Base-by-base conservation (phyloP, 495 filamentous ascomycete species). In the Penicillium herquei region DNA sequence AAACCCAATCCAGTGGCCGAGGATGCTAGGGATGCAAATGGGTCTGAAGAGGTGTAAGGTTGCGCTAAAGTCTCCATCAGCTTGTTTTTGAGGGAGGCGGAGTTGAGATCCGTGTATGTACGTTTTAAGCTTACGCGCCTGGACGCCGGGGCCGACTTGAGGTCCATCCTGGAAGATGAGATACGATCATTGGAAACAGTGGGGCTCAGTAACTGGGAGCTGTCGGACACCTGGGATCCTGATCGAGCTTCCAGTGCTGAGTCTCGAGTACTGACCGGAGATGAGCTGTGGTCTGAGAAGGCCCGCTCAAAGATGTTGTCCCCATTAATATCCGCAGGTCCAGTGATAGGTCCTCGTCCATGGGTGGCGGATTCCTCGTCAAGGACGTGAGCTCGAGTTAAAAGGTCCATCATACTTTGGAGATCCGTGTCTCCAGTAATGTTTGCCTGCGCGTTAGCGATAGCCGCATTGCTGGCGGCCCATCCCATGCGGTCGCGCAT, bases 401-500 rank as follows among this genome's bases (percentile, higher is more conserved):
- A 73, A 17, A 98, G 77, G 63, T 98, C 91, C 68, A 96, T 83
- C 88, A 96, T 90, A 63, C 87, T 85, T 65, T 96, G 91, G 47
- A 90, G 81, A 63, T 98, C 95, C 48, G 88, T 73, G 66, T 96
- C 92, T 6, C 92, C 92, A 52, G 80, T 85, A 42, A 87, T 76
- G 63, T 88, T 85, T 34, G 92, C 90, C 68, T 96, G 91, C 11
- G 91, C 91, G 55, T 83, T 88, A 16, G 86, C 84, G 51, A 94
- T 81, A 35, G 76, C 82, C 31, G 85, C 77, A 66, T 78, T 83
- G 60, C 63, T 82, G 62, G 80, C 73, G 17, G 83, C 82, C 91
- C 91, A 96, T 56, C 91, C 91, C 68, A 96, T 79, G 53, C 87
- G 91, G 67, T 97, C 92, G 64, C 89, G 86, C 93, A 99, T 94